Base-by-base conservation (phyloP, 495 filamentous ascomycete species). In the Evernia prunastri region DNA sequence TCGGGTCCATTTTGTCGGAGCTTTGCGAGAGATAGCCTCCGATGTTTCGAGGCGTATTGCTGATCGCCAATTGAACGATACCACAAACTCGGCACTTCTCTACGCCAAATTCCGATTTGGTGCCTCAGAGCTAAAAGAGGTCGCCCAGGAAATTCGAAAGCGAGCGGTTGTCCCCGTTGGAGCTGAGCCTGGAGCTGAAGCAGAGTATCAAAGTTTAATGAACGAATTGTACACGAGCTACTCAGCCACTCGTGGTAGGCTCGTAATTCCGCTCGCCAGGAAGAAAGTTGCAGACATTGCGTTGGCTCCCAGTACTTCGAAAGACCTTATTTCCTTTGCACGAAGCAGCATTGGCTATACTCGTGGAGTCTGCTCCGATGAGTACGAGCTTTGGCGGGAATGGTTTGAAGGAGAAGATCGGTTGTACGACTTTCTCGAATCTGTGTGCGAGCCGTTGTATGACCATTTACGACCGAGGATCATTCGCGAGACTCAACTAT, bases 1-100 rank as follows among this genome's bases (percentile, higher is more conserved):
- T 45, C 87, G 94, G 23, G 93, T 93, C 61, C 88, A 91, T 66
- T 90, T 96, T 49, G 86, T 96, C 12, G 79, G 88, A 49, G 75
- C 84, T 20, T 75, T 91, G 7, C 81, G 84, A 37, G 89, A 92
- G 58, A 86, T 87, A 58, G 81, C 88, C 51, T 79, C 84, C 40
- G 88, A 86, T 66, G 86, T 90, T 15, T 79, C 84, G 13, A 88
- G 86, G 67, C 85, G 87, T 54, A 83, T 91, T 59, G 81, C 85
- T 35, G 84, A 89, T 66, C 81, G 83, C 53, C 85, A 88, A 59
- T 78, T 90, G 57, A 92, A 88, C 60, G 89, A 91, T 67, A 88
- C 88, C 4, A 87, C 89, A 0, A 81, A 89, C 76, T 90, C 89
- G 31, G 84, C 88, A 25, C 76, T 91, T 10, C 75, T 91, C 3